These are phyloP conservation scores for Candida tropicalis DNA, from an alignment of 1,139 yeast species.

Conservation along the genomic window DNA sequence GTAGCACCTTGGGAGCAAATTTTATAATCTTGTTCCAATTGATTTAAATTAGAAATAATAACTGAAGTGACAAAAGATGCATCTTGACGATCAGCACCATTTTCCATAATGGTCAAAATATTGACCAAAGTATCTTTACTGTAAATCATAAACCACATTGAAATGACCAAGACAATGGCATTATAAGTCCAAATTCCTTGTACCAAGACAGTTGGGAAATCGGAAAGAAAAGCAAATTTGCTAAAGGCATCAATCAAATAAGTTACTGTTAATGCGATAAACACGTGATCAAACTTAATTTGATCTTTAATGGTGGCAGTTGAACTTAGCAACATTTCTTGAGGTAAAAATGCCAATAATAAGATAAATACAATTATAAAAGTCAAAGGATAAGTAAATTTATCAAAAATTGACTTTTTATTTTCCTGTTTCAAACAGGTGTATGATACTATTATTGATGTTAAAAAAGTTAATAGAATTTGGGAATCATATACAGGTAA, in stretches of 20 bases:
- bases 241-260: slow-evolving; percentile 5
- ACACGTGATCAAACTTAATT: slow-evolving; percentile 10
- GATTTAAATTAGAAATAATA: slow-evolving; percentile 9
- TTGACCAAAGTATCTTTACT: slow-evolving; percentile 9
- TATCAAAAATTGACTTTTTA: slow-evolving; percentile 3
- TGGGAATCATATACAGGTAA: neutral
- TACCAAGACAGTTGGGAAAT: slow-evolving; percentile 5
- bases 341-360: slow-evolving; percentile 4
- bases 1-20: slow-evolving; percentile 6
- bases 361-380: slow-evolving; percentile 8
- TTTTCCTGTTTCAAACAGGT: slow-evolving; percentile 1
- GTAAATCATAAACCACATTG: slow-evolving; percentile 10
- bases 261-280: slow-evolving; percentile 4
- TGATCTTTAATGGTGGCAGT: slow-evolving; percentile 5
- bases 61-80: slow-evolving; percentile 6
- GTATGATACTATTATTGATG: slow-evolving; percentile 6
- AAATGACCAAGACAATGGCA: slow-evolving; percentile 5
- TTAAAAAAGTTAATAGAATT: slow-evolving; percentile 5
- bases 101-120: slow-evolving; percentile 3
- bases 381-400: slow-evolving; percentile 2
- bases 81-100: neutral
- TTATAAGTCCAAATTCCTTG: slow-evolving; percentile 12
- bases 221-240: slow-evolving; percentile 5
- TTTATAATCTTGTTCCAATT: slow-evolving; percentile 9
- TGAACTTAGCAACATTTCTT: slow-evolving; percentile 8